Evolutionary conservation across 106 monocot genomes (phyloP), one percentile per base, ranked within the genome.

Genomic region (Apostasia shenzhenica): DNA sequence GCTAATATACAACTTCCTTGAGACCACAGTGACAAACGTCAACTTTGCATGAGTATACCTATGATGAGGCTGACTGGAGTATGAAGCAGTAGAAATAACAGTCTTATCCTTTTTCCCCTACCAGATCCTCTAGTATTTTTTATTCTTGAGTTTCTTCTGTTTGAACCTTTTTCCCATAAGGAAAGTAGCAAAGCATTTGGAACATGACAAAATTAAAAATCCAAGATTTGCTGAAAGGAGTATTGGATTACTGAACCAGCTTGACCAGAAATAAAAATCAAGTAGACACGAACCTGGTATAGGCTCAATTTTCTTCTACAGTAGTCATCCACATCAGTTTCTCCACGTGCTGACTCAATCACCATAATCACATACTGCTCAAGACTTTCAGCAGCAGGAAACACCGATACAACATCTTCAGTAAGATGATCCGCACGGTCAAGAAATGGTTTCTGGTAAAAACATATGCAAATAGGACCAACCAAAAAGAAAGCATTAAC

Each of bases 381-480:
- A 75, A 95, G 82, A 81, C 80, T 86, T 47, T 84, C 91, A 78
- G 95, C 91, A 67, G 86, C 88, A 45, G 91, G 89, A 72, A 95
- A 86, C 38, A 95, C 95, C 74, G 79, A 80, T 10, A 89, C 95
- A 3, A 80, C 89, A 79, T 95, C 95, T 73, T 95, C 95, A 44
- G 89, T 95, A 78, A 95, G 86, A 77, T 95, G 88, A 45, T 95
- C 91, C 39, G 86, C 81, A 78, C 75, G 83, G 70, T 91, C 95
- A 83, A 95, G 86, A 82, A 95, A 95, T 70, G 95, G 95, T 82
- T 67, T 91, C 95, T 95, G 95, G 9, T 26, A n/a, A 79, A 41
- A 79, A 71, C 12, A 81, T 55, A 54, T 68, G 8, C 6, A n/a
- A 48, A 51, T 76, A 53, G 73, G 69, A 13, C 55, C 52, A 7